phyloP scores from a whole-genome alignment of 805 yeast species.

The Metschnikowia colocasiae region DNA sequence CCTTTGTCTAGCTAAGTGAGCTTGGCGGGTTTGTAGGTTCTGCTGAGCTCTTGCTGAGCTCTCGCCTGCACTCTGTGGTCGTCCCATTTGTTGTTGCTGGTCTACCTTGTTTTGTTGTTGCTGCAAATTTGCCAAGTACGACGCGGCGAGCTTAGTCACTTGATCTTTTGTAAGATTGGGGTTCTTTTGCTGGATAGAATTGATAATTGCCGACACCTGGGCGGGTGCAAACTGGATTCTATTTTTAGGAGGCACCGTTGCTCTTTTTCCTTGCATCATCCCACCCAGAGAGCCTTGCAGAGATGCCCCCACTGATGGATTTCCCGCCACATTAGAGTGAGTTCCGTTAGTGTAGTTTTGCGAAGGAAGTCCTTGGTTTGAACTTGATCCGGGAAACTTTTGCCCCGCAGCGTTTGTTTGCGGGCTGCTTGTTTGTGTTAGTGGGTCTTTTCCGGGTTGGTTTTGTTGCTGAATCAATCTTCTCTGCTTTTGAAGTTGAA shows the following conservation, averaged over 20 bases:
- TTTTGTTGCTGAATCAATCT: conserved; percentile 45
- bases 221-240: conserved; percentile 51
- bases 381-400: background rate
- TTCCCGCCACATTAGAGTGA: background rate
- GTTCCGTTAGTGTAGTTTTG: background rate
- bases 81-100: conserved; percentile 12
- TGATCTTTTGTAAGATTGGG: conserved; percentile 62
- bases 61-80: conserved; percentile 15
- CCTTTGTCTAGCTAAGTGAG: conserved; percentile 12
- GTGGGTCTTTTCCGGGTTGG: conserved; percentile 15
- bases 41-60: conserved; percentile 11
- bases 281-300: conserved; percentile 1
- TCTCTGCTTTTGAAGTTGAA: conserved; percentile 51
- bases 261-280: conserved; percentile 9
- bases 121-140: conserved; percentile 56
- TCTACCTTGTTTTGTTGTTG: conserved; percentile 41
- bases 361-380: background rate
- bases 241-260: conserved; percentile 21
- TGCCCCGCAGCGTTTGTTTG: background rate
- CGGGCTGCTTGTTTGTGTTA: background rate
- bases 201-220: conserved; percentile 62
- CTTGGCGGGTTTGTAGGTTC: conserved; percentile 15
- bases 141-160: conserved; percentile 62
- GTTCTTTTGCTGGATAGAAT: conserved; percentile 61
- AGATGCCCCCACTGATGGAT: background rate